A percentile compares a stretch with the other conserved stretches of the same genome.
Conservation (phyloP, 164 flowering plant genomes). For the Magnolia sinica region DNA sequence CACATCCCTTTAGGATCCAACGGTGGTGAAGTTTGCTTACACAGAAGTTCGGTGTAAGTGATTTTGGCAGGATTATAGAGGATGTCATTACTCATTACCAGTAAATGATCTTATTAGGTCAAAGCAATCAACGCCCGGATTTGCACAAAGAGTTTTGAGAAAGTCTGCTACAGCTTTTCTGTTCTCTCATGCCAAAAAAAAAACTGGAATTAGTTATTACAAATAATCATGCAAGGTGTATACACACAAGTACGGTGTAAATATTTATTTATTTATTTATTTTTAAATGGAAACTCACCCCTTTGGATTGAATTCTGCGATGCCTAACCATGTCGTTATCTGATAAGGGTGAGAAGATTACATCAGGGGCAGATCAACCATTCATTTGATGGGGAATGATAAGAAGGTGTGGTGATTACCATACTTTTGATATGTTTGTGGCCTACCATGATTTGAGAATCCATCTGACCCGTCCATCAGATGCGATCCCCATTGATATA, state of each 20-base stretch:
- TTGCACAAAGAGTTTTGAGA: constrained; percentile 40
- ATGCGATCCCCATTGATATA: not conserved
- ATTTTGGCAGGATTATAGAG: too few relatives aligned
- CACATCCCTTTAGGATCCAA: too few relatives aligned
- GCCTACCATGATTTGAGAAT: too few relatives aligned
- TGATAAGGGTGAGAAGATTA: not conserved
- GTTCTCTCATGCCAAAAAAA: not conserved
- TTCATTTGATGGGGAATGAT: not conserved
- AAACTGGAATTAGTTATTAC: not conserved
- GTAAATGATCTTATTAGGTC: constrained; percentile 39
- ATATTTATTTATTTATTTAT: too few relatives aligned
- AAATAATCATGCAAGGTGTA: not conserved
- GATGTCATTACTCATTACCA: constrained; percentile 22
- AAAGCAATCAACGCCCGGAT: constrained; percentile 58
- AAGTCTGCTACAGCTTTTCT: constrained; percentile 37
- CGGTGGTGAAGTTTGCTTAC: too few relatives aligned
- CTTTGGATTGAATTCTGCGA: constrained; percentile 75
- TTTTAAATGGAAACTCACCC: constrained; percentile 35
- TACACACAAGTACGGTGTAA: not conserved
- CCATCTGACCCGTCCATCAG: not conserved
- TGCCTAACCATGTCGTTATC: constrained; percentile 44
- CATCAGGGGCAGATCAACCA: not conserved
- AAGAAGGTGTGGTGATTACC: not conserved
- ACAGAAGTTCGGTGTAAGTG: too few relatives aligned
- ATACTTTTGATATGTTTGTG: not conserved